Evolutionary conservation across 2,329 filamentous ascomycete genomes (phyloP).

Genomic region (Juglanconis oblonga): DNA sequence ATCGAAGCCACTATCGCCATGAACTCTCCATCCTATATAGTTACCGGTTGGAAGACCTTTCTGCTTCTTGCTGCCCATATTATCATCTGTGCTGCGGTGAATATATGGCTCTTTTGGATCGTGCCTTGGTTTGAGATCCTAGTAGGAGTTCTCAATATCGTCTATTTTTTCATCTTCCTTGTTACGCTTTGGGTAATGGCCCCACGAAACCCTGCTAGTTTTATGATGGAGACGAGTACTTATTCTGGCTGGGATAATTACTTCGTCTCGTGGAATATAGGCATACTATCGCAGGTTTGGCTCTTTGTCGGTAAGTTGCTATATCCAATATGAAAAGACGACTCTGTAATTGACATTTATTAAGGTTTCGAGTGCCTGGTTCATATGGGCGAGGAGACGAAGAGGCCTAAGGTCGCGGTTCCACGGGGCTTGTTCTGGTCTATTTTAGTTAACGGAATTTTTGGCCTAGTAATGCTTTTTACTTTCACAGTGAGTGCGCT

Average conservation of each 20-base stretch:
- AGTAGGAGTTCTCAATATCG: conserved; percentile 28
- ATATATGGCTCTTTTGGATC: conserved; percentile 33
- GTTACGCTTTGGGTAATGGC: conserved; percentile 15
- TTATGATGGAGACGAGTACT: conserved; percentile 4
- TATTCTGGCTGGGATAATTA: conserved; percentile 16
- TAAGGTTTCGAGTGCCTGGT: conserved; percentile 44
- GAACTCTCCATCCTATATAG: conserved; percentile 8
- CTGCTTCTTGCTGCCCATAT: conserved; percentile 35
- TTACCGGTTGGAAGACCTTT: conserved; percentile 33
- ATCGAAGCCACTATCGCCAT: conserved; percentile 14
- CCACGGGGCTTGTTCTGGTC: conserved; percentile 43
- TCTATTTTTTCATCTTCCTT: conserved; percentile 9
- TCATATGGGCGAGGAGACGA: conserved; percentile 45
- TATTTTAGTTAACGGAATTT: conserved; percentile 37
- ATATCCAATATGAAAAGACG: background rate
- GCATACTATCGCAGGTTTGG: conserved; percentile 32
- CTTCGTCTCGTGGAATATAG: conserved; percentile 31
- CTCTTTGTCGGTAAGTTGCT: conserved; percentile 27
- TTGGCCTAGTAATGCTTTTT: conserved; percentile 38
- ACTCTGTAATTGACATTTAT: background rate
- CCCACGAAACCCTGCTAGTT: conserved; percentile 1
- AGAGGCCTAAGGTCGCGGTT: conserved; percentile 41
- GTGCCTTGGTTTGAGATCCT: conserved; percentile 37
- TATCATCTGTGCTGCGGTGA: conserved; percentile 20
- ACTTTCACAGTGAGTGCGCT: conserved; percentile 36